A percentile compares a stretch with the other conserved stretches of the same genome.
Evolutionary conservation across 768 basidiomycete genomes (phyloP).

Genomic region (Hypholoma fasciculare): DNA sequence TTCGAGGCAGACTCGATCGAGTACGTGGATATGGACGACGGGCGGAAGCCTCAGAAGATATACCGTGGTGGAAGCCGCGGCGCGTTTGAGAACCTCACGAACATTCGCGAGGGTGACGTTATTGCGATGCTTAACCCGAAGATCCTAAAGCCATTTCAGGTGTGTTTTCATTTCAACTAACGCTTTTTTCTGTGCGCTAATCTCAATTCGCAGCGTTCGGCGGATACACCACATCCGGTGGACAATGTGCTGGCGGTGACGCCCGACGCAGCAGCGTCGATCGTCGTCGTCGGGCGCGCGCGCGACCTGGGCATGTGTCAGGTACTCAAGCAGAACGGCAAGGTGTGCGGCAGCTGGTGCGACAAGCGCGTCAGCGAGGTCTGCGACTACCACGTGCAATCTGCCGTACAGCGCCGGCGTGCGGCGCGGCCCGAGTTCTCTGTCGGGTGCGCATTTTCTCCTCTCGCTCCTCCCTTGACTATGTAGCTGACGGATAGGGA

Average conservation of each 20-base stretch:
- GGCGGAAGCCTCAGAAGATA: conserved; percentile 53
- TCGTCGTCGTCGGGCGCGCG: conserved; percentile 84
- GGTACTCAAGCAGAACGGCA: conserved; percentile 77
- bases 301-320: conserved; percentile 86
- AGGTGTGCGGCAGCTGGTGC: conserved; percentile 83
- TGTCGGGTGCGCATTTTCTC: conserved; percentile 58
- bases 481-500: no score
- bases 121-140: conserved; percentile 89
- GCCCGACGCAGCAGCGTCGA: conserved; percentile 76
- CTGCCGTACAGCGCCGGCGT: conserved; percentile 72
- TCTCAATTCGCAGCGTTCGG: conserved; percentile 35
- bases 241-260: conserved; percentile 86
- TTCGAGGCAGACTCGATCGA: conserved; percentile 86
- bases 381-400: conserved; percentile 91
- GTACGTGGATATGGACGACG: conserved; percentile 49
- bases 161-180: conserved; percentile 29
- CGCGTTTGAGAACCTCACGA: conserved; percentile 87
- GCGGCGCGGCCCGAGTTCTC: conserved; percentile 87
- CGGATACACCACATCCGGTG: conserved; percentile 69
- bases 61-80: conserved; percentile 92
- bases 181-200: not conserved
- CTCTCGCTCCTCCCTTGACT: not conserved
- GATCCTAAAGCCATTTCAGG: conserved; percentile 85
- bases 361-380: conserved; percentile 87
- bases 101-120: conserved; percentile 86